phyloP scores from a whole-genome alignment of 768 basidiomycete species.

The Mycena galericulata region DNA sequence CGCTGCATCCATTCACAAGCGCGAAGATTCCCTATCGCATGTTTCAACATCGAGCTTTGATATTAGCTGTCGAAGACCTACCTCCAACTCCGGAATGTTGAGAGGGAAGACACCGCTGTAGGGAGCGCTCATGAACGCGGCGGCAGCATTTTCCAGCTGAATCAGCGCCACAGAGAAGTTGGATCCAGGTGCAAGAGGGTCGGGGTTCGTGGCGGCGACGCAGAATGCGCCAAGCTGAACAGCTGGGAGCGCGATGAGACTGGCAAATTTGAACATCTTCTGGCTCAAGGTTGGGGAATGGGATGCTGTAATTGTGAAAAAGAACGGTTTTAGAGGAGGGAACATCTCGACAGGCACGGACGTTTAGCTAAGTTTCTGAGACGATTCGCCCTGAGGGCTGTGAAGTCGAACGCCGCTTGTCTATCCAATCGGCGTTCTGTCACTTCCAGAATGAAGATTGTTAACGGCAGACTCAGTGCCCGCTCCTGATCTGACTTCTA shows the following conservation, averaged over 20 bases:
- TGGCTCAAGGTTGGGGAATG: too few species aligned
- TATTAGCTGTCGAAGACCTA: slow-evolving; percentile 4
- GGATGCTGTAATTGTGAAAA: too few species aligned
- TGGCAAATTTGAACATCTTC: slow-evolving; percentile 8
- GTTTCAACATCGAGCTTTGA: not conserved
- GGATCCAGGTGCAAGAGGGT: slow-evolving; percentile 14
- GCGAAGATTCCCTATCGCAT: slow-evolving; percentile 3
- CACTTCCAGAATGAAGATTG: too few species aligned
- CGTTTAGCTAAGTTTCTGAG: too few species aligned
- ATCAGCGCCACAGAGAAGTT: slow-evolving; percentile 15
- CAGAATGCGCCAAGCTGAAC: not conserved
- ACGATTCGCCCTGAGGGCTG: too few species aligned
- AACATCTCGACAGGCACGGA: too few species aligned
- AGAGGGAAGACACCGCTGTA: slow-evolving; percentile 10
- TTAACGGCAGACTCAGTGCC: too few species aligned
- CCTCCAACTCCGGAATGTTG: slow-evolving; percentile 5
- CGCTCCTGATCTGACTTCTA: too few species aligned
- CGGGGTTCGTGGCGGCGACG: not conserved
- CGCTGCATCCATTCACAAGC: slow-evolving; percentile 22
- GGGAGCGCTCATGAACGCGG: not conserved
- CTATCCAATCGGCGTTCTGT: too few species aligned
- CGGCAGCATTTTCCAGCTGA: slow-evolving; percentile 8
- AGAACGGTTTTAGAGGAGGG: too few species aligned
- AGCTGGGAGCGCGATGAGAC: slow-evolving; percentile 1
- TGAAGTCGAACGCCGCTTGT: too few species aligned